phyloP scores from a whole-genome alignment of 2,329 filamentous ascomycete genomes.

The Fonsecaea erecta region DNA sequence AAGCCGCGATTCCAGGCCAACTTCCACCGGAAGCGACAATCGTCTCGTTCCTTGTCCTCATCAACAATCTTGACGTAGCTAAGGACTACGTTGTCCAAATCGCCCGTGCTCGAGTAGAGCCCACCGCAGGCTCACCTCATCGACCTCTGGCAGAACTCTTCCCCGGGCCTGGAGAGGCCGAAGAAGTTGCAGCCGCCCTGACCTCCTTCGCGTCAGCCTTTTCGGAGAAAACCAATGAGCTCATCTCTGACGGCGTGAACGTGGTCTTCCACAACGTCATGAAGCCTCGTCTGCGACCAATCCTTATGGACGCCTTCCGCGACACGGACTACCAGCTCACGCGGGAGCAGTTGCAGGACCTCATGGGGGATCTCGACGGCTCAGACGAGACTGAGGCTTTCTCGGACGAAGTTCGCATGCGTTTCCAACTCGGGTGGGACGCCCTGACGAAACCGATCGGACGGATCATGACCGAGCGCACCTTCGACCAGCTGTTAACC shows the following conservation, averaged over 20 bases:
- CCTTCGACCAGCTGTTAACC: slow-evolving; percentile 76
- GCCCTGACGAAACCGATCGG: slow-evolving; percentile 81
- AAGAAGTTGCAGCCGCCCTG: slow-evolving; percentile 66
- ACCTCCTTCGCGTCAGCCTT: slow-evolving; percentile 71
- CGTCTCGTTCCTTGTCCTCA: slow-evolving; percentile 85
- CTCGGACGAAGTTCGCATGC: slow-evolving; percentile 71
- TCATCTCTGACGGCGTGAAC: slow-evolving; percentile 80
- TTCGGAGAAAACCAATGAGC: slow-evolving; percentile 75
- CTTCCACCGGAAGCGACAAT: slow-evolving; percentile 87
- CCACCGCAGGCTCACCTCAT: slow-evolving; percentile 49
- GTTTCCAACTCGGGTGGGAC: slow-evolving; percentile 86
- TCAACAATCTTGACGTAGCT: slow-evolving; percentile 93
- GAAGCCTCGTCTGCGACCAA: slow-evolving; percentile 79
- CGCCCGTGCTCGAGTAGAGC: slow-evolving; percentile 68
- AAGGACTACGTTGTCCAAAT: slow-evolving; percentile 91
- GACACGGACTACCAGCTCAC: slow-evolving; percentile 82
- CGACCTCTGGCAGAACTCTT: slow-evolving; percentile 57
- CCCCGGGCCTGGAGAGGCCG: slow-evolving; percentile 76
- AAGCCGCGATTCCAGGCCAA: slow-evolving; percentile 74
- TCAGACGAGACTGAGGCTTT: slow-evolving; percentile 40
- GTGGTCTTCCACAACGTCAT: slow-evolving; percentile 88
- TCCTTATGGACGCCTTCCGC: slow-evolving; percentile 86
- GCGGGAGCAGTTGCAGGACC: slow-evolving; percentile 45
- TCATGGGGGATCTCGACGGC: slow-evolving; percentile 42
- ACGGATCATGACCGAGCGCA: slow-evolving; percentile 77